These are phyloP conservation scores for Aspergillus sp. DNA, from an alignment of 2,329 filamentous ascomycete genomes.

Conservation along the genomic window DNA sequence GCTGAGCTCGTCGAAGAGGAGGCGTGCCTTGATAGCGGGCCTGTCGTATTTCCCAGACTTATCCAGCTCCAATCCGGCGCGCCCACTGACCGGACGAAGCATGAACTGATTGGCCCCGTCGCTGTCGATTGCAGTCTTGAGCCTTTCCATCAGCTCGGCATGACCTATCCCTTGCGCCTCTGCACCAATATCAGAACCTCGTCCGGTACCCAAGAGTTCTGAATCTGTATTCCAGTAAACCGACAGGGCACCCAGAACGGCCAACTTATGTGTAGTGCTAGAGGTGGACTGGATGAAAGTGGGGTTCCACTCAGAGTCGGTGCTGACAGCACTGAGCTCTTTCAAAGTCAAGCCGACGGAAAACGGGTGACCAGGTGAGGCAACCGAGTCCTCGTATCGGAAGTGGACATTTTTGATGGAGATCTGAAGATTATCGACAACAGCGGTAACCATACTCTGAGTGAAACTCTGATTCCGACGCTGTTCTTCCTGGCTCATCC, in stretches of 20 bases:
- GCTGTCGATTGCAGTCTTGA: conserved; percentile 72
- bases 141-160: conserved; percentile 65
- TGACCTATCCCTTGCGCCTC: conserved; percentile 56
- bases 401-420: conserved; percentile 98
- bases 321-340: conserved; percentile 95
- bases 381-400: conserved; percentile 95
- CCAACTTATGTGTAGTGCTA: conserved; percentile 82
- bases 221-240: conserved; percentile 98
- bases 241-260: conserved; percentile 78
- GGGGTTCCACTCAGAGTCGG: conserved; percentile 87
- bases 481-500: conserved; percentile 89
- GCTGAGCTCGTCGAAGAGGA: conserved; percentile 95
- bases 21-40: conserved; percentile 80
- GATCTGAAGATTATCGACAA: conserved; percentile 96
- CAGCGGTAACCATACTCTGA: conserved; percentile 86
- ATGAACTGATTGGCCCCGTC: conserved; percentile 83
- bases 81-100: conserved; percentile 87
- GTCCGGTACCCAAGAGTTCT: conserved; percentile 69
- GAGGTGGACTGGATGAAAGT: conserved; percentile 88
- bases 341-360: conserved; percentile 85
- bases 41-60: conserved; percentile 74
- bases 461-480: conserved; percentile 98
- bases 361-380: conserved; percentile 89
- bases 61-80: conserved; percentile 88
- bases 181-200: conserved; percentile 56